Percentiles rank a stretch among this genome's conserved stretches.
phyloP scores from a whole-genome alignment of 352 stramenopile genomes.

The Pythium sp. region DNA sequence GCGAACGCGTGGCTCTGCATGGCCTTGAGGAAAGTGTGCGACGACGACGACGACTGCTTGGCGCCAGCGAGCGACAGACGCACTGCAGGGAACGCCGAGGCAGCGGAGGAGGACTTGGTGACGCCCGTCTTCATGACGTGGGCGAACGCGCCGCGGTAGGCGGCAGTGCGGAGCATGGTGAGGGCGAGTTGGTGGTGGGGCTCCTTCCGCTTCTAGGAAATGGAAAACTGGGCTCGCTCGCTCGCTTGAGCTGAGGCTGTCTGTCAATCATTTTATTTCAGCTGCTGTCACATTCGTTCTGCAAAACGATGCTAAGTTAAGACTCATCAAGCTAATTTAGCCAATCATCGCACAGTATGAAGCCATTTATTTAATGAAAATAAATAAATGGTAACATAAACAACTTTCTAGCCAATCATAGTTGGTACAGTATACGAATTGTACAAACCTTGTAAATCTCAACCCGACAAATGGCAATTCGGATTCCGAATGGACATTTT shows the following conservation, averaged over 20 bases:
- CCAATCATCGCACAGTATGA: not conserved
- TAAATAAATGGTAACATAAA: not conserved
- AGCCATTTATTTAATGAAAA: not conserved
- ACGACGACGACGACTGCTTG: slow-evolving; percentile 4
- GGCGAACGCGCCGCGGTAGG: slow-evolving; percentile 13
- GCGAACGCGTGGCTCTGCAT: slow-evolving; percentile 54
- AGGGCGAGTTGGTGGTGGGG: not conserved
- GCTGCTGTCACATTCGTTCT: not conserved
- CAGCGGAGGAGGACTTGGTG: not conserved
- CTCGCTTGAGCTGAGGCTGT: not conserved
- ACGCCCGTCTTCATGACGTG: slow-evolving; percentile 4
- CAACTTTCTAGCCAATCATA: not conserved
- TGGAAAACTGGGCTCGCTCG: not conserved
- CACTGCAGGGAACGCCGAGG: slow-evolving; percentile 16
- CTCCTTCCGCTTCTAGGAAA: not conserved
- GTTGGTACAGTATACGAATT: not conserved
- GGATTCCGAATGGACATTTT: not conserved
- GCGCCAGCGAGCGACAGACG: slow-evolving; percentile 9
- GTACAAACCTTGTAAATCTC: not conserved
- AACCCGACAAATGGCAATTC: no score
- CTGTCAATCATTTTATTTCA: not conserved
- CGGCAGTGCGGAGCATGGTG: slow-evolving; percentile 15
- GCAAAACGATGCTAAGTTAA: not conserved
- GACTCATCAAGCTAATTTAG: not conserved
- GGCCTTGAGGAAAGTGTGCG: slow-evolving; percentile 21